Conservation (phyloP, 306 rosid species). For the Pyrus pyrifolia region DNA sequence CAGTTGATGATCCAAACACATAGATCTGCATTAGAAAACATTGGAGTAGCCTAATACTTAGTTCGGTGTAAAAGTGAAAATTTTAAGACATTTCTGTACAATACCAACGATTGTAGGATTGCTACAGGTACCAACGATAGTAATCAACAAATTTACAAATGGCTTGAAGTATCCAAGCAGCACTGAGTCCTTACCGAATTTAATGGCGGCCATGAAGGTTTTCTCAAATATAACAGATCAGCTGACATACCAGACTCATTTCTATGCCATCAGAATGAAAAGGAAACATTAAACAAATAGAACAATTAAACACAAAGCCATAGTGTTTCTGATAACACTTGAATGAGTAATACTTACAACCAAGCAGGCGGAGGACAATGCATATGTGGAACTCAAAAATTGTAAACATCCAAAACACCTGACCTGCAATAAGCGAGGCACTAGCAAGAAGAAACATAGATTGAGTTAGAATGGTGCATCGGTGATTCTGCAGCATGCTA, state of each 20-base stretch:
- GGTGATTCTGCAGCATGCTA: neutral
- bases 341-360: conserved; percentile 50
- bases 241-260: conserved; percentile 35
- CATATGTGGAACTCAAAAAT: conserved; percentile 61
- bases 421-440: conserved; percentile 49
- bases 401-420: conserved; percentile 61
- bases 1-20: conserved; percentile 60
- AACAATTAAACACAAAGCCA: conserved; percentile 9
- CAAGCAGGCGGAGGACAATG: conserved; percentile 97
- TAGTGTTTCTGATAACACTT: conserved; percentile 1
- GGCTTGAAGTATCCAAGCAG: neutral
- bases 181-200: conserved; percentile 46
- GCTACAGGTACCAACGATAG: neutral
- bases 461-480: too few relatives aligned
- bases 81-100: neutral
- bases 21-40: conserved; percentile 50
- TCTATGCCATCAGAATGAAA: conserved; percentile 40
- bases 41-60: neutral
- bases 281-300: neutral
- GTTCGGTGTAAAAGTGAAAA: neutral
- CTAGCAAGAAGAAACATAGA: neutral
- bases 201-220: conserved; percentile 79
- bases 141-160: neutral
- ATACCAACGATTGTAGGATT: neutral
- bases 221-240: conserved; percentile 45